phyloP scores from a whole-genome alignment of 2,329 filamentous ascomycete species.

The Botrytis aclada region DNA sequence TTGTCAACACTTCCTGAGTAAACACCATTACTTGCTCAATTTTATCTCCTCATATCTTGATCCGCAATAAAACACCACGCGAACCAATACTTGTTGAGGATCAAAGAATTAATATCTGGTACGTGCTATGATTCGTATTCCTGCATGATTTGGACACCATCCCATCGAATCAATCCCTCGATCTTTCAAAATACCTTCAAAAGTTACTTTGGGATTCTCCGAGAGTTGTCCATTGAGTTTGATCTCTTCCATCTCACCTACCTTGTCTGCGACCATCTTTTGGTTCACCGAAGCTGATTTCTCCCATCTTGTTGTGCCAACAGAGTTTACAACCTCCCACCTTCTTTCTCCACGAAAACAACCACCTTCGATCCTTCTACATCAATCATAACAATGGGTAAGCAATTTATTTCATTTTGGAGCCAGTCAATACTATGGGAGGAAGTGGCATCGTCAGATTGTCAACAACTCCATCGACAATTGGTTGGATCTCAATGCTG shows the following conservation, averaged over 20 bases:
- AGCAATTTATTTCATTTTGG: constrained; percentile 35
- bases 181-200: constrained; percentile 7
- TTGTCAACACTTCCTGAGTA: not conserved
- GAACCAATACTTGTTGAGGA: constrained; percentile 15
- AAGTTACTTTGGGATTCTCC: too few relatives aligned
- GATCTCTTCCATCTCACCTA: not conserved
- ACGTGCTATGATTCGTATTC: constrained; percentile 19
- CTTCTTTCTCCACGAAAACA: constrained; percentile 23
- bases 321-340: constrained; percentile 16
- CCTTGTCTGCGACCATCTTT: not conserved
- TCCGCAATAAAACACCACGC: constrained; percentile 9
- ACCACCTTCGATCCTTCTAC: constrained; percentile 36
- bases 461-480: constrained; percentile 5
- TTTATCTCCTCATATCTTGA: not conserved
- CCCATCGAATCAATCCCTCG: constrained; percentile 10
- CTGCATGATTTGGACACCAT: constrained; percentile 20
- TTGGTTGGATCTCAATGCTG: not conserved
- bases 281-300: constrained; percentile 12
- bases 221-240: not conserved
- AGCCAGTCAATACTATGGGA: constrained; percentile 21
- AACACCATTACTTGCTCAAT: not conserved
- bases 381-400: constrained; percentile 37
- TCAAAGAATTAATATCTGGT: constrained; percentile 16
- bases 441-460: constrained; percentile 7
- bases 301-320: not conserved